Evolutionary conservation across 108 stramenopile species (phyloP), one percentile per base, ranked within the genome.

Genomic region (Parietichytrium sp.): DNA sequence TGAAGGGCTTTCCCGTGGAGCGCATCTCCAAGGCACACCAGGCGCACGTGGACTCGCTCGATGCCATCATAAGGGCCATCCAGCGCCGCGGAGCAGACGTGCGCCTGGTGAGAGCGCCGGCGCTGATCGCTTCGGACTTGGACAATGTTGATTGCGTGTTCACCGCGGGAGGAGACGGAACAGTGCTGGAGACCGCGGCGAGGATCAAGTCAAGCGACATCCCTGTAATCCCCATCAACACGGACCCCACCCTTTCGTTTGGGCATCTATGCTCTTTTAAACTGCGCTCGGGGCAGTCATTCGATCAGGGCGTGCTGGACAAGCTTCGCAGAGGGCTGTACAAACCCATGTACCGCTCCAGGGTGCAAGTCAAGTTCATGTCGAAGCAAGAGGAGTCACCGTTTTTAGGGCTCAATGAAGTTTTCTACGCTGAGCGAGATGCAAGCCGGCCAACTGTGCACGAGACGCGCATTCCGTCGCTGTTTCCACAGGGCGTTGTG

Each of bases 81-180:
- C 61, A 42, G 23, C 36, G 61, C 10, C 61, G 61, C 10, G 61
- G 61, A 1, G 45, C 61, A 33, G 61, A 72, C 61, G 61, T 72
- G 20, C 2, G 20, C 16, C 36, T 72, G 61, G 61, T 72, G 13
- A 33, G 61, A n/a, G 61, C 61, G 3, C 61, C 61, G 0, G 61
- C 61, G 42, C 61, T 72, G 38, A 7, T 72, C 61, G 61, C 61
- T 42, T 72, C 61, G 0, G 61, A 72, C 61, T 42, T 72, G 38
- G 61, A 72, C 1, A 72, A 72, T 38, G 20, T 72, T 25, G 61
- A 72, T 72, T 33, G 38, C 13, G 61, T 72, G 13, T 72, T 72
- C 33, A 42, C 61, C 2, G 36, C 38, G 23, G 61, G 61, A 10
- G 61, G 61, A 13, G 61, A 72, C 1, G 61, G 61, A 33, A 72